Conservation (phyloP, 495 filamentous ascomycete species). For the Aspergillus egyptiacus region DNA sequence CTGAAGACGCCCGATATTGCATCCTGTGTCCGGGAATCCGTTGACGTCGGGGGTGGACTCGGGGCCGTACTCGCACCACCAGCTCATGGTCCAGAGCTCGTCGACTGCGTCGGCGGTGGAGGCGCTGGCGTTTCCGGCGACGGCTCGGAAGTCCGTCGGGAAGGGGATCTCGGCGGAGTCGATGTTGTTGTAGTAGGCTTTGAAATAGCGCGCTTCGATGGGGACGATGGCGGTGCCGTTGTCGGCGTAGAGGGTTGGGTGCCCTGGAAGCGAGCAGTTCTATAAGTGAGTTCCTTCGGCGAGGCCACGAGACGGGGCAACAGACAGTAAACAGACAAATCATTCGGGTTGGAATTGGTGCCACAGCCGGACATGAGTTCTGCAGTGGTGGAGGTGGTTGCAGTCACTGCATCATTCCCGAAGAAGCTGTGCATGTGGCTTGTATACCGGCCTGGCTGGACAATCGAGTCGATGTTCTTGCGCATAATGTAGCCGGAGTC, state of each 20-base stretch:
- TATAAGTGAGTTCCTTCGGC: background rate
- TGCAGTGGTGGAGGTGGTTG: constrained; percentile 17
- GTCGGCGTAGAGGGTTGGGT: constrained; percentile 19
- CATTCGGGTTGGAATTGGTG: constrained; percentile 17
- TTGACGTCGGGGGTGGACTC: constrained; percentile 9
- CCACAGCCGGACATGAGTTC: constrained; percentile 20
- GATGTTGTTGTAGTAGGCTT: constrained; percentile 18
- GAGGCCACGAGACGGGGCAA: background rate
- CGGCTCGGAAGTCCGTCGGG: constrained; percentile 14
- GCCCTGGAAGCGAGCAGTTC: constrained; percentile 5
- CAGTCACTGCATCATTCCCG: constrained; percentile 18
- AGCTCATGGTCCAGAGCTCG: constrained; percentile 10
- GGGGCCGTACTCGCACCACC: constrained; percentile 19
- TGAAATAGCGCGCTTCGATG: constrained; percentile 17
- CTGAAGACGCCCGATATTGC: constrained; percentile 18
- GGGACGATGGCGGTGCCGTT: constrained; percentile 1
- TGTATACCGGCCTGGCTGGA: constrained; percentile 18
- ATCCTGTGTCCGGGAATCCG: constrained; percentile 18
- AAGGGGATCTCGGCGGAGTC: constrained; percentile 18
- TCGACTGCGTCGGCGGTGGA: constrained; percentile 9
- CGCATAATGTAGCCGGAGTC: constrained; percentile 15
- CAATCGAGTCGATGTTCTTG: constrained; percentile 22
- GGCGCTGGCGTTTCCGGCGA: constrained; percentile 17
- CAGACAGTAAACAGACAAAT: constrained; percentile 22
- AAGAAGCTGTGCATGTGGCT: constrained; percentile 26